phyloP scores from a whole-genome alignment of 2,329 filamentous ascomycete species.

The Aspergillus thermomutatus region DNA sequence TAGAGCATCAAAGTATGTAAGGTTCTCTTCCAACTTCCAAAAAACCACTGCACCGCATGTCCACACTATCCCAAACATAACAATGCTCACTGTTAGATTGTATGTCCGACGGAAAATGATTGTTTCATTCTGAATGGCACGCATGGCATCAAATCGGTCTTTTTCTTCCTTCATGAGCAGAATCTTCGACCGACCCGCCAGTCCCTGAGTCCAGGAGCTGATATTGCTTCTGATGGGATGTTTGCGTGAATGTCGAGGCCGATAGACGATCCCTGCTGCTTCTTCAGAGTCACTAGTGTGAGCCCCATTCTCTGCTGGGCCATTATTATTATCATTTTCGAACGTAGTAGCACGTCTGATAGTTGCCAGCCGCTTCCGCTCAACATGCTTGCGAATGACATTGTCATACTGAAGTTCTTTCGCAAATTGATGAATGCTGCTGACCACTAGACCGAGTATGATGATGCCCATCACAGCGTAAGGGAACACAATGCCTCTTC shows the following conservation, averaged over 20 bases:
- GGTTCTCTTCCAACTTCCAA: constrained; percentile 56
- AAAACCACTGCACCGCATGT: constrained; percentile 76
- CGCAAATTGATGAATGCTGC: constrained; percentile 69
- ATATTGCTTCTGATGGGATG: constrained; percentile 23
- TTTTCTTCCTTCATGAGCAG: constrained; percentile 62
- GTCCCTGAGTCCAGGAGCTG: constrained; percentile 11
- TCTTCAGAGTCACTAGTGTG: constrained; percentile 7
- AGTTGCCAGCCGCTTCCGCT: constrained; percentile 53
- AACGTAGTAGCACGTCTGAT: constrained; percentile 52
- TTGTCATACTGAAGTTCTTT: constrained; percentile 60
- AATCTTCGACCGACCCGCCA: constrained; percentile 41
- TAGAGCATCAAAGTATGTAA: constrained; percentile 71
- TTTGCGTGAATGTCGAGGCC: constrained; percentile 5
- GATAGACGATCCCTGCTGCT: constrained; percentile 3
- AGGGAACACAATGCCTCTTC: constrained; percentile 72
- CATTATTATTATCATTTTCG: constrained; percentile 10
- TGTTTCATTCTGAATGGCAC: constrained; percentile 68
- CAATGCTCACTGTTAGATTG: constrained; percentile 64
- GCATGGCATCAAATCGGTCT: constrained; percentile 75
- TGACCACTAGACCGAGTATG: constrained; percentile 78
- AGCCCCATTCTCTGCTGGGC: constrained; percentile 18
- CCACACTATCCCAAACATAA: constrained; percentile 73
- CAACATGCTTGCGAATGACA: constrained; percentile 58
- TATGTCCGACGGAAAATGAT: constrained; percentile 69
- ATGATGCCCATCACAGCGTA: constrained; percentile 81